These are phyloP conservation scores for Pseudogymnoascus destructans DNA, from an alignment of 2,329 filamentous ascomycete genomes.

Conservation along the genomic window DNA sequence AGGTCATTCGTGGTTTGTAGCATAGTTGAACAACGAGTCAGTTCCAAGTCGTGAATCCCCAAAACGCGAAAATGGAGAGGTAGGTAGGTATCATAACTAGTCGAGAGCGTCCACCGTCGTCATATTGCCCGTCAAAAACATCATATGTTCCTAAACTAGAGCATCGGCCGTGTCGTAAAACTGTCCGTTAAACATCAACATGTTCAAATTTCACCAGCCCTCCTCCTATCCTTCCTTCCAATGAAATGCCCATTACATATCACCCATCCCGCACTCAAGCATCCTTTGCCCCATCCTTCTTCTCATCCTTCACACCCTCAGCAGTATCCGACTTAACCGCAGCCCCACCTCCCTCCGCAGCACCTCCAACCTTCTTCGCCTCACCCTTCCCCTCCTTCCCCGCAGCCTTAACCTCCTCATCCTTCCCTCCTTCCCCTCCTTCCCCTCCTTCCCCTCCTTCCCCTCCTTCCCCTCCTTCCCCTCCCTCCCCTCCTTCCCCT, in stretches of 20 bases:
- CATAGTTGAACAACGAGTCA: background rate
- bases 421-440: conserved; percentile 84
- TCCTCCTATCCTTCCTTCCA: background rate
- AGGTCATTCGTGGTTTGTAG: background rate
- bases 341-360: conserved; percentile 36
- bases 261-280: background rate
- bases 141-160: background rate
- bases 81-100: background rate
- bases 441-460: conserved; percentile 70
- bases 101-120: background rate
- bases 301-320: conserved; percentile 32
- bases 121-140: background rate
- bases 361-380: conserved; percentile 20
- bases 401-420: conserved; percentile 55
- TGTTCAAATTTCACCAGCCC: background rate
- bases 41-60: background rate
- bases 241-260: conserved; percentile 1
- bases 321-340: conserved; percentile 50
- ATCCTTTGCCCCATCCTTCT: conserved; percentile 20
- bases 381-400: conserved; percentile 44
- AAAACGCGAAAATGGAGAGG: background rate
- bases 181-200: background rate
- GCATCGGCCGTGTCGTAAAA: background rate
- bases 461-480: conserved; percentile 73
- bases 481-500: conserved; percentile 25